Evolutionary conservation across 2,329 filamentous ascomycete genomes (phyloP), one percentile per base, ranked within the genome.

Genomic region (Cladobotryum protrusum): DNA sequence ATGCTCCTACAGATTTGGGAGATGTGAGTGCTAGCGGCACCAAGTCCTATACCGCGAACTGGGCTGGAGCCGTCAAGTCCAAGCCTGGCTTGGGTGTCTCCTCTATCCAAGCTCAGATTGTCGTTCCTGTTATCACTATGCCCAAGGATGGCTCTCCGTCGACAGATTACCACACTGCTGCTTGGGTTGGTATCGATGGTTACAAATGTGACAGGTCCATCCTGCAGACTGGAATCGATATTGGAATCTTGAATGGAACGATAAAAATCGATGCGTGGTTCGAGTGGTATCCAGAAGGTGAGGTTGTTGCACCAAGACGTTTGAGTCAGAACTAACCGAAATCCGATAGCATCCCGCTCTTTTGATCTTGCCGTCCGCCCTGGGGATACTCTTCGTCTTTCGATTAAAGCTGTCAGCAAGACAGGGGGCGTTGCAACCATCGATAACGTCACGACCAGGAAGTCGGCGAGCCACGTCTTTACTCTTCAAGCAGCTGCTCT

Each of bases 101-200:
- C 1, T 4, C 24, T 8, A 9, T 29, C 2, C 24, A 29, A 8
- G 48, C 48, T 12, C 44, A 32, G 18, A 40, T 49, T 15, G 17
- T 45, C 2, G 43, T 49, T 6, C 48, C 48, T 32, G 45, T 24
- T 5, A 42, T 37, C 6, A 37, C 35, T 14, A 37, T 24, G n/a
- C 48, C 48, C 4, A 24, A 24, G 11, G 40, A 43, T 2, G 8
- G 15, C 3, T 39, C 48, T 1, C 17, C 17, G 8, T 17, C 32
- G 13, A 32, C 36, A 8, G 35, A 29, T 11, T 49, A 49, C 19
- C 43, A 39, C 24, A 45, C 45, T 13, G 47, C 69, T 8, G 70
- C 69, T 13, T 72, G 70, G 70, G 70, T 73, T 11, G 70, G 70
- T 17, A 72, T 73, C 47, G 70, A 73, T 43, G 70, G 70, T 39